Evolutionary conservation across 441 rosid species (phyloP).

Genomic region (Corymbia calophylla): DNA sequence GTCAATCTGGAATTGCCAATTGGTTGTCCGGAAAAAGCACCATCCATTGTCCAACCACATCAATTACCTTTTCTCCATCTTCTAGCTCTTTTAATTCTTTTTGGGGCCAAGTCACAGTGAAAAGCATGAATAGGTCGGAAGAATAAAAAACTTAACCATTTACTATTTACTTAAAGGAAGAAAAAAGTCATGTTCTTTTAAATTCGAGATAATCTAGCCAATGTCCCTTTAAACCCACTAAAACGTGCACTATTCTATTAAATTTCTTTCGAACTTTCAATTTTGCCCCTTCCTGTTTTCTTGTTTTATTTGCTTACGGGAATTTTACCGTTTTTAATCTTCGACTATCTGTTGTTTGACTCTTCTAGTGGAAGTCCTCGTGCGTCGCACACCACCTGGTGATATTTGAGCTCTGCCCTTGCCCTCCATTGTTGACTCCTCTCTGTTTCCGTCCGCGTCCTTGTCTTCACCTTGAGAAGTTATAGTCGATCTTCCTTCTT

Average conservation of each 20-base stretch:
- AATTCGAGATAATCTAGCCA: not conserved
- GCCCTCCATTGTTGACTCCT: not conserved
- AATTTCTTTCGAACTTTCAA: not conserved
- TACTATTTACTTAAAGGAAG: rapidly evolving
- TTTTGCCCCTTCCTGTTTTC: not conserved
- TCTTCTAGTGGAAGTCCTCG: too few relatives aligned
- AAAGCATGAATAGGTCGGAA: not conserved
- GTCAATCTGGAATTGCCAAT: not conserved
- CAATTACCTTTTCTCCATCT: not conserved
- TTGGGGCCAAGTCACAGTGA: not conserved
- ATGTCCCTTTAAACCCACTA: not conserved
- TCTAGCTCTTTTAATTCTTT: not conserved
- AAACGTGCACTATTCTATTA: not conserved
- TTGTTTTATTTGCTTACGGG: not conserved
- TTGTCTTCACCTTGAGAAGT: not conserved
- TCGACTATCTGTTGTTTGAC: not conserved
- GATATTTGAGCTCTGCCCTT: not conserved
- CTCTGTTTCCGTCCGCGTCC: not conserved
- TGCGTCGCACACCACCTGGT: not conserved
- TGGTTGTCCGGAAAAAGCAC: not conserved
- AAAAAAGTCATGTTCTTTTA: not conserved
- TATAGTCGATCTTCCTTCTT: not conserved
- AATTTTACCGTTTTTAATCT: not conserved
- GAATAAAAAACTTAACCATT: not conserved
- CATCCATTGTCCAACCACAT: not conserved